Base-by-base conservation (phyloP, 441 rosid genomes). In the Kokia cookei region DNA sequence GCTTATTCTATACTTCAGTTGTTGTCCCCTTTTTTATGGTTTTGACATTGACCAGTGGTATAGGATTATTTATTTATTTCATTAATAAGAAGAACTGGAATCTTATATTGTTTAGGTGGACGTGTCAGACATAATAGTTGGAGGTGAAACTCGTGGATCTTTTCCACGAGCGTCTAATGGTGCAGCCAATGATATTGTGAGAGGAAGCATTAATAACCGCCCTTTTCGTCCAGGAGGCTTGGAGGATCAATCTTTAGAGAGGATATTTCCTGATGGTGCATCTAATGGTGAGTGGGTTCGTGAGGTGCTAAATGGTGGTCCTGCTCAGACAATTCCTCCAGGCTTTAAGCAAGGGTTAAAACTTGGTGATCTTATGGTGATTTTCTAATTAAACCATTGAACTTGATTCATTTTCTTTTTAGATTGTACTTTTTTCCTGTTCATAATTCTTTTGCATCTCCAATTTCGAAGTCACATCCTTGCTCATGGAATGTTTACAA, bases 161-260 rank as follows among this genome's bases (percentile, higher is more conserved):
- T 79, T 88, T 66, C 95, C 93, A 26, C 89, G 89, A 29, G 60
- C 87, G 73, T 82, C 81, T 74, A 94, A 93, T 68, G 89, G 96
- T 70, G 88, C 90, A 54, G 84, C 95, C 8, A 91, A 89, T 77
- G 99, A 95, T 84, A 81, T 90, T 81, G 82, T 93, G 72, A 88
- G 95, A 78, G 99, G 99, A 85, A 93, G 99, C 86, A 85, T 86
- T 80, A 90, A 81, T 75, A 93, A 87, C 81, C 97, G 97, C 27
- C 99, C 99, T 77, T 96, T 96, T 78, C 91, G 90, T 57, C 99
- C 98, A 14, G 99, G 99, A 76, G 99, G 99, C 51, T 79, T 96
- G 75, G 97, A 91, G 43, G 91, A 88, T 77, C 90, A 82, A 71
- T 79, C 92, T 73, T 68, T 79, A 13, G 90, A 87, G 69, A 92